A percentile compares a stretch with the other conserved stretches of the same genome.
Evolutionary conservation across 2,329 filamentous ascomycete genomes (phyloP).

Genomic region (Microcyclospora tardicrescens): DNA sequence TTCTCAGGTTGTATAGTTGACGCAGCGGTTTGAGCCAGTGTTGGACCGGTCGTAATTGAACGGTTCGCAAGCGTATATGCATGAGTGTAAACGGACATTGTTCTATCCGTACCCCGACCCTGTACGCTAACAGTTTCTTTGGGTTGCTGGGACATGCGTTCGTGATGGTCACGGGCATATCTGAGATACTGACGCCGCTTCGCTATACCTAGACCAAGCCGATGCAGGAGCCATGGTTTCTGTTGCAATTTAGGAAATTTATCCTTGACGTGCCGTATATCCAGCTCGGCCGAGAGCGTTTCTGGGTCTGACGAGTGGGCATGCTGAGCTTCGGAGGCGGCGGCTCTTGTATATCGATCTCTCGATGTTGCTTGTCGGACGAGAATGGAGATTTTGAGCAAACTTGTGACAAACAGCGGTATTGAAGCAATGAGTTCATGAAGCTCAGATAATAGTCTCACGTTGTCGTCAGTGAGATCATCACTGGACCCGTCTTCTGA

Average conservation of each 20-base stretch:
- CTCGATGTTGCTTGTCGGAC: slow-evolving; percentile 14
- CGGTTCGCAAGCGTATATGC: too few species aligned
- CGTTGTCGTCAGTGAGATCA: not conserved
- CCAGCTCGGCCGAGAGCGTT: slow-evolving; percentile 10
- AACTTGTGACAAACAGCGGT: slow-evolving; percentile 12
- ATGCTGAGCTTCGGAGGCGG: slow-evolving; percentile 3
- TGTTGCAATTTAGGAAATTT: slow-evolving; percentile 13
- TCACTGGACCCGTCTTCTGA: not conserved
- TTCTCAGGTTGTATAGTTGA: slow-evolving; percentile 8
- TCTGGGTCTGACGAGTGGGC: too few species aligned
- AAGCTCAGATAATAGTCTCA: slow-evolving; percentile 9
- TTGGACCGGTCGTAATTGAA: too few species aligned
- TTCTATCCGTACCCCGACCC: too few species aligned
- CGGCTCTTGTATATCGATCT: slow-evolving; percentile 15
- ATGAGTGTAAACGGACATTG: too few species aligned
- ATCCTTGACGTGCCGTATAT: slow-evolving; percentile 13
- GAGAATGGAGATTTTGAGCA: slow-evolving; percentile 16
- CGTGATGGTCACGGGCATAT: slow-evolving; percentile 13
- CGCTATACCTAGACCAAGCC: slow-evolving; percentile 15
- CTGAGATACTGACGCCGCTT: slow-evolving; percentile 15
- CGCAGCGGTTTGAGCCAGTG: slow-evolving; percentile 9
- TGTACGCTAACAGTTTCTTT: too few species aligned
- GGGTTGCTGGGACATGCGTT: slow-evolving; percentile 2
- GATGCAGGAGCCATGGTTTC: slow-evolving; percentile 11
- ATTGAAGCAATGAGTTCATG: slow-evolving; percentile 12